A percentile compares a stretch with the other conserved stretches of the same genome.
phyloP scores from a whole-genome alignment of 116 monocot genomes.

The Cymodocea nodosa region DNA sequence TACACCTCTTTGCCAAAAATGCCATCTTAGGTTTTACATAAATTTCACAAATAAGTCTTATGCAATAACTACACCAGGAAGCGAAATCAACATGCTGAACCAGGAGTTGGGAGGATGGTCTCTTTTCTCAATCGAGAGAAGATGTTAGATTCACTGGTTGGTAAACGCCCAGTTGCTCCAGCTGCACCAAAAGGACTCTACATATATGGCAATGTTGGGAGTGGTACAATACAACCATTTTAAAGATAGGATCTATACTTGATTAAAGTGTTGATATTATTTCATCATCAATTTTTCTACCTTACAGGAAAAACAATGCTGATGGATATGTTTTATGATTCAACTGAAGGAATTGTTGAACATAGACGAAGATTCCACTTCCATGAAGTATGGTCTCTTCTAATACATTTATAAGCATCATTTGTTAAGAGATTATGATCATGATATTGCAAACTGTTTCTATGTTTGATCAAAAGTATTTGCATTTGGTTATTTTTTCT shows the following conservation, averaged over 20 bases:
- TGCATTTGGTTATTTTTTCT: too few relatives aligned
- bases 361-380: constrained; percentile 86
- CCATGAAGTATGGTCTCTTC: constrained; percentile 51
- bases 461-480: neutral
- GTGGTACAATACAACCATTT: constrained; percentile 33
- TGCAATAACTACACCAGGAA: constrained; percentile 24
- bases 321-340: constrained; percentile 93
- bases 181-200: constrained; percentile 76
- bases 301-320: constrained; percentile 90
- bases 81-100: constrained; percentile 40
- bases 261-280: neutral
- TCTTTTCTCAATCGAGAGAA: constrained; percentile 91
- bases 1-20: neutral
- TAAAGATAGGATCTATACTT: neutral
- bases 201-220: constrained; percentile 85
- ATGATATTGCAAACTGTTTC: neutral
- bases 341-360: constrained; percentile 66
- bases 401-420: neutral
- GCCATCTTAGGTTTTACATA: too few relatives aligned
- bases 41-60: neutral
- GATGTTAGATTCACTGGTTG: constrained; percentile 55
- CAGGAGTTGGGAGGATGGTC: constrained; percentile 90
- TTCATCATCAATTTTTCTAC: constrained; percentile 1
- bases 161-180: constrained; percentile 58
- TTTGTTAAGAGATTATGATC: neutral